Conservation (phyloP, 768 basidiomycete species). For the Mycena amicta region DNA sequence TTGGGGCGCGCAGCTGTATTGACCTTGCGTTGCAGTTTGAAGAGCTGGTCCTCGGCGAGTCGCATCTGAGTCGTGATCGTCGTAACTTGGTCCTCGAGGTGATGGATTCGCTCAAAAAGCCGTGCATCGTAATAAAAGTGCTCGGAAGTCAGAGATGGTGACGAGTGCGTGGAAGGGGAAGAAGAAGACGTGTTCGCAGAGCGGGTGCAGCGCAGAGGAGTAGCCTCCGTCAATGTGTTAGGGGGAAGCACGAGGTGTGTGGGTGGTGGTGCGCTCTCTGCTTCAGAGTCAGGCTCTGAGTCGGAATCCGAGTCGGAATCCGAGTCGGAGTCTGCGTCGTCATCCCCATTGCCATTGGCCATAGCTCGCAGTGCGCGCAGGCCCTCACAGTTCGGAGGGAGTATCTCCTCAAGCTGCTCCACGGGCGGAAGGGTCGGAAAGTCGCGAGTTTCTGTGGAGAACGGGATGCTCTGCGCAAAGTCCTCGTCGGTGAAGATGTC, state of each 20-base stretch:
- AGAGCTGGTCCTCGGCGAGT: background rate
- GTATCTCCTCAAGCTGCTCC: background rate
- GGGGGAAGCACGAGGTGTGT: background rate
- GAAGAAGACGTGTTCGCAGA: background rate
- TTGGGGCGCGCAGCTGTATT: background rate
- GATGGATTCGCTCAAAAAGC: background rate
- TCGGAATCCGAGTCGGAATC: background rate
- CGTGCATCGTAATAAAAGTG: background rate
- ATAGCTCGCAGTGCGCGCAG: background rate
- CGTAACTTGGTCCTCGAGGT: background rate
- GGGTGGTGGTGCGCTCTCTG: background rate
- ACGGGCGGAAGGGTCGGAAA: background rate
- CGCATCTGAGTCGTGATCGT: background rate
- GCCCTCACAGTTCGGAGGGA: background rate
- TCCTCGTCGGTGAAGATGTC: conserved; percentile 25
- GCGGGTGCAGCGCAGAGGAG: no score
- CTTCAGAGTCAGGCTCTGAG: background rate
- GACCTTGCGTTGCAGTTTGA: background rate
- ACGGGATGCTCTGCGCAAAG: conserved; percentile 25
- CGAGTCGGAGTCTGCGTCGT: background rate
- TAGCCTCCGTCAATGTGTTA: no score
- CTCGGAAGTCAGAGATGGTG: background rate
- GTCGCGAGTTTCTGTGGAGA: conserved; percentile 6
- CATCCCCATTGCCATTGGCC: background rate
- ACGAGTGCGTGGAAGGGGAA: background rate